Conservation (phyloP, 2,329 filamentous ascomycete species). For the Fusarium fujikuroi region DNA sequence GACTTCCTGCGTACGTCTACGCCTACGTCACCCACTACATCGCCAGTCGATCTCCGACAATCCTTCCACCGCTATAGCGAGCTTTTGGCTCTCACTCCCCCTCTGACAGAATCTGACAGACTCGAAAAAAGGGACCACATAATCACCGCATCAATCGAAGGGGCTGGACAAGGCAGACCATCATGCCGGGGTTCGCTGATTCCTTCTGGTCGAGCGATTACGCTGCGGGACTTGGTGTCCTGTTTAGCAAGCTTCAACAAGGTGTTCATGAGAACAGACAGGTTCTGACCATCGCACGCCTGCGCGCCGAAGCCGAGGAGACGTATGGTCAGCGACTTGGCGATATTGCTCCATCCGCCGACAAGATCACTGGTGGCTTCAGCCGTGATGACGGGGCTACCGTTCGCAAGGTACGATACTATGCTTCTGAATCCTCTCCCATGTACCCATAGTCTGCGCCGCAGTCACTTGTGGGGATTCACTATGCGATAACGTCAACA, state of each 20-base stretch:
- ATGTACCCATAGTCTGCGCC: neutral
- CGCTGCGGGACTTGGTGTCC: conserved; percentile 90
- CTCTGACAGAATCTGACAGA: conserved; percentile 13
- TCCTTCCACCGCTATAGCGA: conserved; percentile 17
- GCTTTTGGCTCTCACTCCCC: conserved; percentile 20
- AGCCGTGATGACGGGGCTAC: conserved; percentile 93
- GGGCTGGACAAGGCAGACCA: conserved; percentile 49
- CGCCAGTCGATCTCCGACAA: conserved; percentile 21
- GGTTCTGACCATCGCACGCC: conserved; percentile 86
- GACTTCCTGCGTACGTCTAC: conserved; percentile 19
- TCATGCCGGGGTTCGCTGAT: conserved; percentile 89
- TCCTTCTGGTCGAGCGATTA: conserved; percentile 99
- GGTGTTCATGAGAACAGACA: conserved; percentile 96
- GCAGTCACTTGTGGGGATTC: neutral
- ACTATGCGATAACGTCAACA: conserved; percentile 1
- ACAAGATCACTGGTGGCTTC: conserved; percentile 87
- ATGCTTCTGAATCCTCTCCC: neutral
- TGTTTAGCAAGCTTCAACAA: conserved; percentile 97
- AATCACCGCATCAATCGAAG: conserved; percentile 31
- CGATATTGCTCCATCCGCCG: conserved; percentile 83
- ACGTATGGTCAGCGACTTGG: conserved; percentile 82
- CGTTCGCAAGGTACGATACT: conserved; percentile 79
- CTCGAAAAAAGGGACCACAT: conserved; percentile 16
- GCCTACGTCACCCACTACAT: conserved; percentile 5
- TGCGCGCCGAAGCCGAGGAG: conserved; percentile 97